phyloP scores from a whole-genome alignment of 75 land plant species.

The Selaginella moellendorffii region DNA sequence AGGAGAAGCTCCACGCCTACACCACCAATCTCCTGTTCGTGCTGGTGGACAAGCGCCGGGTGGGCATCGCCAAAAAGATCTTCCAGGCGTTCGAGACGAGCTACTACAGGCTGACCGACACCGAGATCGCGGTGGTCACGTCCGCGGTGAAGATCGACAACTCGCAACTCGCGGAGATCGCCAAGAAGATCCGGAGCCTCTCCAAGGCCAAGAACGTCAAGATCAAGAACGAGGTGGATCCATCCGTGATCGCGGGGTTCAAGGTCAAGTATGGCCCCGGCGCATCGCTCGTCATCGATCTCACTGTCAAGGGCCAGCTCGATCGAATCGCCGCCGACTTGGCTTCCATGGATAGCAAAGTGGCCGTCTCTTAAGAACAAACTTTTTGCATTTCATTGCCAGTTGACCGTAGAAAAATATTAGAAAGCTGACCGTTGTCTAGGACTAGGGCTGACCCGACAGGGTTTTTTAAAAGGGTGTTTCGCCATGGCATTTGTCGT shows the following conservation, averaged over 20 bases:
- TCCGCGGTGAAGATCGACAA: constrained; percentile 73
- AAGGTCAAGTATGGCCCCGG: constrained; percentile 51
- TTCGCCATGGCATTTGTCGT: too few relatives aligned
- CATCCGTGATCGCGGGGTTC: constrained; percentile 79
- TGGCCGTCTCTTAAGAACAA: too few relatives aligned
- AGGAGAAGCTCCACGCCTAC: constrained; percentile 33
- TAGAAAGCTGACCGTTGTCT: too few relatives aligned
- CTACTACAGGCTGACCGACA: constrained; percentile 59
- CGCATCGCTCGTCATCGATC: constrained; percentile 67
- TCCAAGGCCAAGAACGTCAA: constrained; percentile 78
- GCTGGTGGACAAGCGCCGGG: constrained; percentile 53
- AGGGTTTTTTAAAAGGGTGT: too few relatives aligned
- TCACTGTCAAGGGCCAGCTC: constrained; percentile 89
- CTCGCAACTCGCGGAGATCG: constrained; percentile 66
- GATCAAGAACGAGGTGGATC: constrained; percentile 78
- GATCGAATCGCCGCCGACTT: constrained; percentile 60
- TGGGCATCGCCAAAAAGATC: constrained; percentile 42
- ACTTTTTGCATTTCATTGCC: too few relatives aligned
- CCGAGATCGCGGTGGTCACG: constrained; percentile 67
- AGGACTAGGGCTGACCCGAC: too few relatives aligned
- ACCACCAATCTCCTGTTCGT: constrained; percentile 57
- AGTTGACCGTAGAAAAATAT: too few relatives aligned
- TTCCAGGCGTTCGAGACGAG: constrained; percentile 57
- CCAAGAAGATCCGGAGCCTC: constrained; percentile 72
- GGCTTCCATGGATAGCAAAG: constrained; percentile 8